Evolutionary conservation across 2,329 filamentous ascomycete genomes (phyloP).

Genomic region (Hymenoscyphus infarciens): DNA sequence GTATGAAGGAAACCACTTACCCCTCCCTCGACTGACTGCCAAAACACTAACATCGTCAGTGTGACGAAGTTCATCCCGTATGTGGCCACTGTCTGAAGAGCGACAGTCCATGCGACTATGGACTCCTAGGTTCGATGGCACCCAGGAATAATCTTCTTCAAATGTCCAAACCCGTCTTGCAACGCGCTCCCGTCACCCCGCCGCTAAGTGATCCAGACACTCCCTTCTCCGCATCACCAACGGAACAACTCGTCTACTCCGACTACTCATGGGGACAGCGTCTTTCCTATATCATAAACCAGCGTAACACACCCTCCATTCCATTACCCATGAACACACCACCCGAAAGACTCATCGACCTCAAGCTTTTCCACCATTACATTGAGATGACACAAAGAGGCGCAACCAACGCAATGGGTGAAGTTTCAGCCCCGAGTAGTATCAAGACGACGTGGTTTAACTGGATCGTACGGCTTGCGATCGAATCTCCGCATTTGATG

Average conservation of each 20-base stretch:
- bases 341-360: conserved; percentile 42
- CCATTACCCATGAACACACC: conserved; percentile 17
- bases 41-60: conserved; percentile 39
- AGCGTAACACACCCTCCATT: conserved; percentile 19
- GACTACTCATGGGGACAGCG: background rate
- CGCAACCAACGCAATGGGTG: background rate
- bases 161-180: background rate
- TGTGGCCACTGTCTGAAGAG: conserved; percentile 63
- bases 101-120: conserved; percentile 60
- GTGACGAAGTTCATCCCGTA: conserved; percentile 60
- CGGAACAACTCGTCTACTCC: conserved; percentile 4
- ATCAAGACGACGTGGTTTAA: conserved; percentile 50
- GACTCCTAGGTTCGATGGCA: conserved; percentile 35
- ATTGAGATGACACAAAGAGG: conserved; percentile 45
- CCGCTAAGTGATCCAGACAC: conserved; percentile 5
- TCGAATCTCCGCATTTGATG: conserved; percentile 53
- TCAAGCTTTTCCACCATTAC: conserved; percentile 61
- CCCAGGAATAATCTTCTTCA: conserved; percentile 5
- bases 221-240: conserved; percentile 3
- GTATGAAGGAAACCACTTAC: conserved; percentile 56
- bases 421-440: conserved; percentile 43
- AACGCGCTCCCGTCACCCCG: background rate
- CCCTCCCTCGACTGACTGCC: too few relatives aligned
- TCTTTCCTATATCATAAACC: background rate
- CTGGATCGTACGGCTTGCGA: conserved; percentile 56